These are phyloP conservation scores for Beauveria pseudobassiana DNA, from an alignment of 2,329 filamentous ascomycete species.

Conservation along the genomic window DNA sequence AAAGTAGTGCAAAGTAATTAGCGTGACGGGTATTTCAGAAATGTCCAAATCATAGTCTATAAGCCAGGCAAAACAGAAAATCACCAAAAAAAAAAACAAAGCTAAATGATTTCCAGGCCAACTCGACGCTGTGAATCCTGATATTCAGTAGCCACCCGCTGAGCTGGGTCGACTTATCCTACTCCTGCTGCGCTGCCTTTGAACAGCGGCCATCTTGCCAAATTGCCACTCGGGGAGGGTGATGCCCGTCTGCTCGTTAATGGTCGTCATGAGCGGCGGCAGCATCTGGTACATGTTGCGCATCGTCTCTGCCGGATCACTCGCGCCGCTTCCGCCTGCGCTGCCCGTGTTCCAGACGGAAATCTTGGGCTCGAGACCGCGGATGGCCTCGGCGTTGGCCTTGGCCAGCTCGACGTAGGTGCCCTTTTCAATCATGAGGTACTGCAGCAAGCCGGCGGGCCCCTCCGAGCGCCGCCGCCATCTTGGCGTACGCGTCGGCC, in stretches of 20 bases:
- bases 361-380: conserved; percentile 80
- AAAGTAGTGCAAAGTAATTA: background rate
- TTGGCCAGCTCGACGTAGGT: conserved; percentile 71
- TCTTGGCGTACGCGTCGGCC: conserved; percentile 70
- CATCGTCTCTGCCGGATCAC: conserved; percentile 39
- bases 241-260: conserved; percentile 84
- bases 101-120: background rate
- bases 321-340: conserved; percentile 42
- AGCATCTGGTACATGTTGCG: conserved; percentile 79
- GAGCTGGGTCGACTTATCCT: conserved; percentile 7
- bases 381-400: conserved; percentile 68
- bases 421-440: conserved; percentile 80
- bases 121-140: background rate
- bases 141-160: conserved; percentile 3
- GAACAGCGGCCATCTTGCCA: conserved; percentile 34
- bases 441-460: conserved; percentile 69
- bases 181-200: conserved; percentile 21
- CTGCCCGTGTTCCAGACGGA: conserved; percentile 79
- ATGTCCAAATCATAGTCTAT: background rate
- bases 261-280: conserved; percentile 72
- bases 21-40: background rate
- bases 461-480: conserved; percentile 71
- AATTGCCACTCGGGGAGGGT: conserved; percentile 71
- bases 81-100: background rate
- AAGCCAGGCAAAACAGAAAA: background rate